phyloP scores from a whole-genome alignment of 1,284 basidiomycete genomes.

The Trametes sp. region DNA sequence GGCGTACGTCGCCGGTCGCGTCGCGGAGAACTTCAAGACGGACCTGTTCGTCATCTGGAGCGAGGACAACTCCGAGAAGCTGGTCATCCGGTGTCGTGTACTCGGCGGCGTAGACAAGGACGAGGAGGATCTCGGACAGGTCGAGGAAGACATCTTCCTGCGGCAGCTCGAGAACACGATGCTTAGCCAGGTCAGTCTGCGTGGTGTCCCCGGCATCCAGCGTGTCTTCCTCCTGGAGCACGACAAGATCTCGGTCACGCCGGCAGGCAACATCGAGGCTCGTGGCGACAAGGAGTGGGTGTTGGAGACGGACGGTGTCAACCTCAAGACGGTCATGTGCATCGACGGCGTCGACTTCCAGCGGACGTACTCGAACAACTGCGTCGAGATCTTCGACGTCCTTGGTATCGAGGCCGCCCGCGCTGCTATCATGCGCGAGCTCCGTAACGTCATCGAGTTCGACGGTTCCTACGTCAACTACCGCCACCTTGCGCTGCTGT shows the following conservation, averaged over 20 bases:
- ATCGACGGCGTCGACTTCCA: slow-evolving; percentile 94
- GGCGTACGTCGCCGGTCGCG: slow-evolving; percentile 94
- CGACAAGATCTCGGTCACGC: slow-evolving; percentile 77
- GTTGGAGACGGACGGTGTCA: slow-evolving; percentile 96
- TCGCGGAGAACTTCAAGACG: slow-evolving; percentile 94
- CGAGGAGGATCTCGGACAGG: slow-evolving; percentile 75
- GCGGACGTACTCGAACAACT: slow-evolving; percentile 97
- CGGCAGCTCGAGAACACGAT: slow-evolving; percentile 96
- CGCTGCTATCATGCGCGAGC: slow-evolving; percentile 91
- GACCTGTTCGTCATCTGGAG: slow-evolving; percentile 99
- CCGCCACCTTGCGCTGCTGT: slow-evolving; percentile 93
- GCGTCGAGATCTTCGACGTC: slow-evolving; percentile 95
- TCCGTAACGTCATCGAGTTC: slow-evolving; percentile 96
- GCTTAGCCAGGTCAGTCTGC: slow-evolving; percentile 94
- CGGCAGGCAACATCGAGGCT: slow-evolving; percentile 69
- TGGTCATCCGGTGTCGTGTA: slow-evolving; percentile 96
- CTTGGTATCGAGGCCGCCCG: slow-evolving; percentile 98
- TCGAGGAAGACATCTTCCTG: slow-evolving; percentile 97
- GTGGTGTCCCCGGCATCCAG: slow-evolving; percentile 91
- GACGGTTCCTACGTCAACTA: slow-evolving; percentile 99
- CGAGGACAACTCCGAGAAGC: slow-evolving; percentile 98
- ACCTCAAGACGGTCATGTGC: slow-evolving; percentile 93
- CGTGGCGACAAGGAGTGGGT: slow-evolving; percentile 90
- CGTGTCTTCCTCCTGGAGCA: slow-evolving; percentile 95
- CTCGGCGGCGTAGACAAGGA: slow-evolving; percentile 92